Evolutionary conservation across 192 early-diverging fungal species (phyloP), one percentile per base, ranked within the genome.

Genomic region (Geosiphon pyriformis): DNA sequence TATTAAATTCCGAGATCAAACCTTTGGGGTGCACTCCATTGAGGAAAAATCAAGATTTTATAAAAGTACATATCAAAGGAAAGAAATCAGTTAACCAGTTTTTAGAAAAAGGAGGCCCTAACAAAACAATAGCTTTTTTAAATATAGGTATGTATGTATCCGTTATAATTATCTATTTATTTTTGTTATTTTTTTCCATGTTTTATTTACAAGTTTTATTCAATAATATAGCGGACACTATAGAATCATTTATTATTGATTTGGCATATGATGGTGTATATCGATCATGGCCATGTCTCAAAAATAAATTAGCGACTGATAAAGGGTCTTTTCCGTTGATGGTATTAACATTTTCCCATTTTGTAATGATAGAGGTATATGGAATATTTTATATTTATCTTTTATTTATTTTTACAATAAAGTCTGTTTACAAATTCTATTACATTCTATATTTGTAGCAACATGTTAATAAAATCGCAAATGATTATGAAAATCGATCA

Each of bases 1-100:
- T 68, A 46, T 60, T 68, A 59, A 68, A 68, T 61, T 59, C 56
- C 0, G 56, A 68, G 30, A 68, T 68, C 6, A 59, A 60, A 32
- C 57, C 67, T 49, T 26, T 48, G 33, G 26, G 66, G 32, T 57
- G 23, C 26, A 60, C 26, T 57, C 57, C 18, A 26, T 61, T 27
- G 15, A 47, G 32, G 29, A 29, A 42, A 61, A 22, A 57, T 0
- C 33, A 68, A 60, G 67, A 61, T 32, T 60, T 46, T 2, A 3
- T 60, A 20, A 68, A 68, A 51, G 58, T 68, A 20, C 57, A 61
- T 31, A n/a, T 68, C 4, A 48, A 59, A 68, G 57, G 46, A 20
- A 50, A 51, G 29, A 49, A 61, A 47, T 57, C 42, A 51, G 61
- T 68, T 51, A 68, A 61, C 22, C 27, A 35, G 12, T 55, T 59